Conservation (phyloP, 768 basidiomycete species). For the Russula ochroleuca region DNA sequence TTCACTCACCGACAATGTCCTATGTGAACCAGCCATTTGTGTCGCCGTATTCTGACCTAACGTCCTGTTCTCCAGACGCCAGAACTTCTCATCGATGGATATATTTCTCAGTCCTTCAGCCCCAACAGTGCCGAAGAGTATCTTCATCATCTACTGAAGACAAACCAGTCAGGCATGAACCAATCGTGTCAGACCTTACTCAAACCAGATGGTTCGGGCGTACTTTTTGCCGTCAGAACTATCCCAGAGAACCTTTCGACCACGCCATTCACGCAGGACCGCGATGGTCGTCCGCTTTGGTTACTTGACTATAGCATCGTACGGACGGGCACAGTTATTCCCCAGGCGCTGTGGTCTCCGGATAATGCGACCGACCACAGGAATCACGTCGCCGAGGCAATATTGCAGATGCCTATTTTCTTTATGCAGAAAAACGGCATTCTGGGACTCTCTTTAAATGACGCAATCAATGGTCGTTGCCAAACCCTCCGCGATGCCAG, state of each 20-base stretch:
- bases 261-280: neutral
- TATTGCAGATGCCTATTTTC: slow-evolving; percentile 22
- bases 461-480: slow-evolving; percentile 8
- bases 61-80: neutral
- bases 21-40: neutral
- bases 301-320: slow-evolving; percentile 3
- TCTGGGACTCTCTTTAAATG: slow-evolving; percentile 12
- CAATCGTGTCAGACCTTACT: neutral
- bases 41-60: neutral
- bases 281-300: neutral
- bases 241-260: neutral
- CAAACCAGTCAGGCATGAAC: neutral
- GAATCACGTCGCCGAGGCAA: slow-evolving; percentile 14
- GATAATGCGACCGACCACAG: slow-evolving; percentile 1
- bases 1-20: neutral
- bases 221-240: neutral
- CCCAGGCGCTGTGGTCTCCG: slow-evolving; percentile 17
- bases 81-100: slow-evolving; percentile 19
- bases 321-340: slow-evolving; percentile 13
- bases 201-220: neutral
- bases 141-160: slow-evolving; percentile 17
- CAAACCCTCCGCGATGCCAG: slow-evolving; percentile 4
- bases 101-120: slow-evolving; percentile 12
- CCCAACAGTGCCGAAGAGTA: slow-evolving; percentile 10
- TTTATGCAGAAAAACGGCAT: slow-evolving; percentile 13